These are phyloP conservation scores for Lepidium africanum DNA, from an alignment of 345 rosid genomes.

Conservation along the genomic window DNA sequence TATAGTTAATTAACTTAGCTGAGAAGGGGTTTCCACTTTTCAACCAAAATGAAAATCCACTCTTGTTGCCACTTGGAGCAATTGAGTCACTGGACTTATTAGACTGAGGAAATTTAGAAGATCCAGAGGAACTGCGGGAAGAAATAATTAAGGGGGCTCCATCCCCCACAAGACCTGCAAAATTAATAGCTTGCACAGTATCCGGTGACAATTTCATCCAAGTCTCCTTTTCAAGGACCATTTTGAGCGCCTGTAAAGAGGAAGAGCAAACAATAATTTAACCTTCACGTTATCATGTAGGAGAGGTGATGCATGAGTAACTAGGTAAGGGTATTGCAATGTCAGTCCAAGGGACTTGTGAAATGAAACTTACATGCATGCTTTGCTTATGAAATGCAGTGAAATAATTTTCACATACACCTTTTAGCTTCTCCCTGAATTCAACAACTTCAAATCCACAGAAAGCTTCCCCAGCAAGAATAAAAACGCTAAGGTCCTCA, in stretches of 20 bases:
- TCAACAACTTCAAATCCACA: constrained; percentile 90
- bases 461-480: constrained; percentile 96
- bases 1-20: constrained; percentile 41
- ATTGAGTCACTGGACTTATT: constrained; percentile 36
- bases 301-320: constrained; percentile 13
- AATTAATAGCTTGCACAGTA: constrained; percentile 59
- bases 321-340: constrained; percentile 8
- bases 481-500: constrained; percentile 78
- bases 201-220: constrained; percentile 79
- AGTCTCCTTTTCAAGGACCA: constrained; percentile 96
- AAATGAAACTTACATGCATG: constrained; percentile 59
- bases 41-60: constrained; percentile 77
- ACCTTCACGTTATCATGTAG: background rate
- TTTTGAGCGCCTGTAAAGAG: constrained; percentile 71
- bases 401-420: constrained; percentile 77
- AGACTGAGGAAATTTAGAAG: constrained; percentile 39
- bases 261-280: constrained; percentile 12
- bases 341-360: background rate
- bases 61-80: constrained; percentile 40
- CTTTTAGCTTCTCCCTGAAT: constrained; percentile 89
- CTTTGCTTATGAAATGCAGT: constrained; percentile 83
- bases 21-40: constrained; percentile 79
- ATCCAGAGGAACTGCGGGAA: constrained; percentile 38
- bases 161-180: constrained; percentile 94
- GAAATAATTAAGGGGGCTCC: constrained; percentile 79